phyloP scores from a whole-genome alignment of 768 basidiomycete genomes.

The Tylopilus felleus region DNA sequence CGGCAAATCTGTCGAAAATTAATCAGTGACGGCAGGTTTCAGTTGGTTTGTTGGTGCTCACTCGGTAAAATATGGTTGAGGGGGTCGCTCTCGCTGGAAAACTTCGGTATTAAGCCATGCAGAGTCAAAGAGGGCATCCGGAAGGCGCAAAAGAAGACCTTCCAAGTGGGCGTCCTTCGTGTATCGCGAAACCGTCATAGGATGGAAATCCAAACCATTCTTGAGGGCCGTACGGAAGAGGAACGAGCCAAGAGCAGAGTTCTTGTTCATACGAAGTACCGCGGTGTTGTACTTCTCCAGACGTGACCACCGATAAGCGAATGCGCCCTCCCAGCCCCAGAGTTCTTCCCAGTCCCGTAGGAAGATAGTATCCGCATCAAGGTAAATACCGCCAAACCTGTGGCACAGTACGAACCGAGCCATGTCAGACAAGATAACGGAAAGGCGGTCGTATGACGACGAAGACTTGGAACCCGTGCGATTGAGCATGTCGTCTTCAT shows the following conservation, averaged over 20 bases:
- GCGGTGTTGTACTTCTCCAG: constrained; percentile 95
- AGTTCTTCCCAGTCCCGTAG: constrained; percentile 98
- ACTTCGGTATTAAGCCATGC: constrained; percentile 95
- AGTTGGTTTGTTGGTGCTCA: constrained; percentile 32
- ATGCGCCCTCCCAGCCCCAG: constrained; percentile 96
- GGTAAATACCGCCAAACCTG: constrained; percentile 93
- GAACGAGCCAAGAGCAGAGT: constrained; percentile 88
- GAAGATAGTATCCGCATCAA: constrained; percentile 95
- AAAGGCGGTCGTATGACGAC: constrained; percentile 83
- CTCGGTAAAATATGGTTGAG: constrained; percentile 92
- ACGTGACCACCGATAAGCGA: constrained; percentile 95
- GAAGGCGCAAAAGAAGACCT: constrained; percentile 77
- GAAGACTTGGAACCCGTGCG: constrained; percentile 88
- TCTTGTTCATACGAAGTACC: constrained; percentile 89
- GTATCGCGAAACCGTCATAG: constrained; percentile 91
- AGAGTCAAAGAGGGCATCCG: constrained; percentile 94
- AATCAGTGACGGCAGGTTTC: not conserved
- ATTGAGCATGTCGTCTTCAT: constrained; percentile 59
- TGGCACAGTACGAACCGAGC: constrained; percentile 97
- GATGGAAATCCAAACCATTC: constrained; percentile 95
- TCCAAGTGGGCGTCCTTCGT: constrained; percentile 87
- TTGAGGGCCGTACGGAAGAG: constrained; percentile 92
- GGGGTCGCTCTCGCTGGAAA: constrained; percentile 88
- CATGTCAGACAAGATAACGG: constrained; percentile 94
- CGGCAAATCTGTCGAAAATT: constrained; percentile 58